Conservation (phyloP, 2,329 filamentous ascomycete species). For the Paracoccidioides lutzii region DNA sequence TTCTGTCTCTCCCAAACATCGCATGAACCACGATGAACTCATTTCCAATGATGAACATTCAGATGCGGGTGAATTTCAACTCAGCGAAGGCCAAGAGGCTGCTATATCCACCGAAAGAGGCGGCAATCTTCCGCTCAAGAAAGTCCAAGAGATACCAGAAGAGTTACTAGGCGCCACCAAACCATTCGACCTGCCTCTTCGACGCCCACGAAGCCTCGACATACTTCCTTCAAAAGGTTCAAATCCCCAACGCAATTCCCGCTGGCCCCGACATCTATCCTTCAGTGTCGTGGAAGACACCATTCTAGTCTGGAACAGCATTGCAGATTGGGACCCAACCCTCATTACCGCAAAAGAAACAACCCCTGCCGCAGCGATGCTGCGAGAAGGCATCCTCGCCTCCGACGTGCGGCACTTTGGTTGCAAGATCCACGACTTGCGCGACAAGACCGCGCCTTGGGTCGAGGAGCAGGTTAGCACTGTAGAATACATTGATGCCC, state of each 20-base stretch:
- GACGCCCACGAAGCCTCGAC: slow-evolving; percentile 26
- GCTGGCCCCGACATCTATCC: slow-evolving; percentile 32
- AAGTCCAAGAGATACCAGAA: not conserved
- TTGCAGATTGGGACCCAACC: slow-evolving; percentile 16
- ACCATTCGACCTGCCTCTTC: slow-evolving; percentile 10
- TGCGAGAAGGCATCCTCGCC: slow-evolving; percentile 27
- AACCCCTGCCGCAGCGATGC: slow-evolving; percentile 29
- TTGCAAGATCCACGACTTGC: slow-evolving; percentile 26
- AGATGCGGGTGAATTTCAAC: not conserved
- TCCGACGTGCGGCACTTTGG: slow-evolving; percentile 25
- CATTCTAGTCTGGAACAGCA: slow-evolving; percentile 25
- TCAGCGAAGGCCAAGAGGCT: not conserved
- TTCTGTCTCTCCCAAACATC: not conserved
- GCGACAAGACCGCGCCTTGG: slow-evolving; percentile 28
- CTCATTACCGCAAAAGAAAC: slow-evolving; percentile 22
- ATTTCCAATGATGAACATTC: not conserved
- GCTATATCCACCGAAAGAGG: not conserved
- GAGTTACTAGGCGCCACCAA: not conserved
- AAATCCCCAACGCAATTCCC: slow-evolving; percentile 15
- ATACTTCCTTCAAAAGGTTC: slow-evolving; percentile 16
- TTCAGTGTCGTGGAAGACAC: slow-evolving; percentile 37
- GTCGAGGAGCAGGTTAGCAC: slow-evolving; percentile 30
- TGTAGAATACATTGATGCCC: slow-evolving; percentile 48
- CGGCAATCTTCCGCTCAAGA: not conserved
- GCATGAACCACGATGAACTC: not conserved